Conservation (phyloP, 2,329 filamentous ascomycete genomes). For the Tolypocladium capitatum region DNA sequence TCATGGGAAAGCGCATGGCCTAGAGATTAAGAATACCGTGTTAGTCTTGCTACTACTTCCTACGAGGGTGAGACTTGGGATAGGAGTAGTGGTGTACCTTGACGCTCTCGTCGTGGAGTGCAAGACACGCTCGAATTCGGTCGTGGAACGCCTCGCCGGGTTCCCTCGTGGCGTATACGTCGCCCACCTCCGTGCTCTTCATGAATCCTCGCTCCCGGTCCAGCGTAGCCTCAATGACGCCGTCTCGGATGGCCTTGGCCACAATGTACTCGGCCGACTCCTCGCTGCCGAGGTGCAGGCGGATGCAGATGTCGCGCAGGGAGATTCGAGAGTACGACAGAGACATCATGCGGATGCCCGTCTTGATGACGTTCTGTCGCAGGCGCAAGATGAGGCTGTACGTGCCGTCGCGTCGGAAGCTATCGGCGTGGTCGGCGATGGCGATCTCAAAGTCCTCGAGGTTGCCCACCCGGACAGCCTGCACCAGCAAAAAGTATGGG, state of each 20-base stretch:
- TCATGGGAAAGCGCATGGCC: constrained; percentile 99
- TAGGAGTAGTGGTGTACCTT: constrained; percentile 46
- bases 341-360: constrained; percentile 97
- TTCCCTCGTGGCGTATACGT: constrained; percentile 91
- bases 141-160: constrained; percentile 97
- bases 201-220: constrained; percentile 94
- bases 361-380: constrained; percentile 98
- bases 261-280: constrained; percentile 99
- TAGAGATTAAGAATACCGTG: constrained; percentile 18
- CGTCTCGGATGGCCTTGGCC: constrained; percentile 93
- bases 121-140: constrained; percentile 81
- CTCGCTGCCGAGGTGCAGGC: constrained; percentile 83
- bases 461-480: constrained; percentile 92
- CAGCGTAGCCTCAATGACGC: constrained; percentile 88
- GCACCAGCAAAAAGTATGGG: constrained; percentile 87
- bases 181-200: constrained; percentile 94
- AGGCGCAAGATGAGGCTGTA: constrained; percentile 92
- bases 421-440: constrained; percentile 66
- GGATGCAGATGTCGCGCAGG: constrained; percentile 91
- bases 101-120: constrained; percentile 92
- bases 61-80: neutral
- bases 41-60: constrained; percentile 6
- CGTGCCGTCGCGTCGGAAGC: constrained; percentile 85
- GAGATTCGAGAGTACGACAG: constrained; percentile 96
- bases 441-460: constrained; percentile 83